Percentiles rank a stretch among this genome's conserved stretches.
Conservation (phyloP, 345 rosid genomes). For the Populus euphratica region DNA sequence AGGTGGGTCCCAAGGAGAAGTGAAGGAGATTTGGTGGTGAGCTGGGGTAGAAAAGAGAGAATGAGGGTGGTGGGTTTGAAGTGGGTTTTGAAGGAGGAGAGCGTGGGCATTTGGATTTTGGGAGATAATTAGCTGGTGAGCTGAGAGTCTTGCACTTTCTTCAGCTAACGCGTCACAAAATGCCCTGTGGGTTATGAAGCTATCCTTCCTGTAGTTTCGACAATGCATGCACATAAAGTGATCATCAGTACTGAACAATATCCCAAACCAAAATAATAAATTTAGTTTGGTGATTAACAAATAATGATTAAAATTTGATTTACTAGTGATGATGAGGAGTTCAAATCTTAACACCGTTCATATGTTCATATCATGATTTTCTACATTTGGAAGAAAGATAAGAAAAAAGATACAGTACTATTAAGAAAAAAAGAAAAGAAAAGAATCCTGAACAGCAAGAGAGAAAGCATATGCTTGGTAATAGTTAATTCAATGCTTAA, state of each 20-base stretch:
- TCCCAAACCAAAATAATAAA: background rate
- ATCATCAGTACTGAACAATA: background rate
- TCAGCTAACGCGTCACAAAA: constrained; percentile 90
- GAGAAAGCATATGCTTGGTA: background rate
- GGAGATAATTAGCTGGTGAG: constrained; percentile 32
- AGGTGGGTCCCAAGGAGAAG: constrained; percentile 32
- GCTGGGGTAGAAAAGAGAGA: constrained; percentile 32
- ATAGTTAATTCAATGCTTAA: background rate
- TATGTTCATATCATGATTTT: background rate
- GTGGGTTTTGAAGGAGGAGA: constrained; percentile 25
- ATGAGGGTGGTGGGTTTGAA: constrained; percentile 8
- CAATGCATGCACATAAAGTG: background rate
- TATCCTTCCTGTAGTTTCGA: constrained; percentile 68
- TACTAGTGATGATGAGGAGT: background rate
- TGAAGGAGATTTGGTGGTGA: constrained; percentile 22
- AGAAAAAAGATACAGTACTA: background rate
- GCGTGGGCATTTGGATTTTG: constrained; percentile 11
- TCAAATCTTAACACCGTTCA: background rate
- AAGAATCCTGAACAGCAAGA: background rate
- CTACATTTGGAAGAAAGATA: background rate
- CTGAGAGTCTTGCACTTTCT: constrained; percentile 74
- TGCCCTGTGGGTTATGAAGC: constrained; percentile 91
- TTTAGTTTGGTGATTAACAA: background rate
- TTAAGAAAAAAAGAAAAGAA: too few species aligned
- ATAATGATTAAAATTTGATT: background rate